Conservation (phyloP, 345 rosid species). For the Eucalyptus marginata region DNA sequence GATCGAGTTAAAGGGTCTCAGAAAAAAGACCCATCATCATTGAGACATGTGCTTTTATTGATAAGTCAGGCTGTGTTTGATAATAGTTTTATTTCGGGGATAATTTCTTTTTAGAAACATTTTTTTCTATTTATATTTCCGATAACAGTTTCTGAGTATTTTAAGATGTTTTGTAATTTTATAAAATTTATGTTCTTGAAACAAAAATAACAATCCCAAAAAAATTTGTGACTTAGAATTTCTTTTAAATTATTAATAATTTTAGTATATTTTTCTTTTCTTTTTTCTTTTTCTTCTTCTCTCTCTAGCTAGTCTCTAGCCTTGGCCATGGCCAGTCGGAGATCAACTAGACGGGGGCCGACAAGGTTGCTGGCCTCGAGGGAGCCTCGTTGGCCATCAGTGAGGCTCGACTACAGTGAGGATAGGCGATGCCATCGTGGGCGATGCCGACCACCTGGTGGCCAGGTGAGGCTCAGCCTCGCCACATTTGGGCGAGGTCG, state of each 20-base stretch:
- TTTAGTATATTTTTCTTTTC: no score
- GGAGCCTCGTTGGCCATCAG: fast-evolving
- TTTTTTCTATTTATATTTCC: fast-evolving
- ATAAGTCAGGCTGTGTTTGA: fast-evolving
- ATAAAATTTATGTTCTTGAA: no score
- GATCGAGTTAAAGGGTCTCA: no score
- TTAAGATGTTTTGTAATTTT: no score
- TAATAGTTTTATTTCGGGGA: fast-evolving
- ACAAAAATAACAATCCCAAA: no score
- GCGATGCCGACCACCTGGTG: fast-evolving
- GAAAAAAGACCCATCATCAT: no score
- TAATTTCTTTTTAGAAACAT: fast-evolving
- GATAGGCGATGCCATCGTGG: fast-evolving
- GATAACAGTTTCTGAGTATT: fast-evolving
- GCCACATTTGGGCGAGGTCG: no score
- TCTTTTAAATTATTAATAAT: no score
- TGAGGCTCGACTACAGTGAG: fast-evolving
- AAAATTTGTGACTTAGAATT: no score
- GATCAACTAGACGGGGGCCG: fast-evolving
- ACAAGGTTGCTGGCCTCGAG: fast-evolving
- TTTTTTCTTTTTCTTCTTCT: no score
- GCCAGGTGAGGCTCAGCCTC: fast-evolving
- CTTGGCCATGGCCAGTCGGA: fast-evolving
- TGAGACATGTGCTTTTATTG: no score
- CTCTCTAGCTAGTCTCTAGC: fast-evolving